phyloP scores from a whole-genome alignment of 2,329 filamentous ascomycete genomes.

The Trichoderma atroviride region DNA sequence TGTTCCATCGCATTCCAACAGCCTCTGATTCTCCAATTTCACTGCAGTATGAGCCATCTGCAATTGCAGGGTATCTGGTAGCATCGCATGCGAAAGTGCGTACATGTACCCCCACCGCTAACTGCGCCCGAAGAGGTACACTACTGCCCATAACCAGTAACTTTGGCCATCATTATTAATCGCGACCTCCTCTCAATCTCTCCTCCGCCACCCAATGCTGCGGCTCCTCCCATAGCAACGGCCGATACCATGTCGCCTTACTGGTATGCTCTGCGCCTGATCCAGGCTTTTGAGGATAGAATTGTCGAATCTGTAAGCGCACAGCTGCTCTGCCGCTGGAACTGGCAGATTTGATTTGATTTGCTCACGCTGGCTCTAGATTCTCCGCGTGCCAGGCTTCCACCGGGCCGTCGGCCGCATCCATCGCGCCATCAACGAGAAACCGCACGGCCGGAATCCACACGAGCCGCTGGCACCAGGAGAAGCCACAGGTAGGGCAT shows the following conservation, averaged over 20 bases:
- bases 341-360: not conserved
- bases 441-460: conserved; percentile 52
- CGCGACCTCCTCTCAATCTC: not conserved
- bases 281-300: conserved; percentile 41
- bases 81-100: not conserved
- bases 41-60: not conserved
- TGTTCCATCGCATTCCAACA: not conserved
- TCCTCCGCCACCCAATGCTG: not conserved
- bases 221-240: not conserved
- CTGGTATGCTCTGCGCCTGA: conserved; percentile 40
- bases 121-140: not conserved
- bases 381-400: conserved; percentile 55
- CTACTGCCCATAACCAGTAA: not conserved
- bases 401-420: conserved; percentile 57
- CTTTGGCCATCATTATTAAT: conserved; percentile 3
- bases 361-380: conserved; percentile 38
- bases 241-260: conserved; percentile 37
- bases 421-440: conserved; percentile 53
- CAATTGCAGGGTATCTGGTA: not conserved
- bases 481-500: conserved; percentile 52
- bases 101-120: not conserved
- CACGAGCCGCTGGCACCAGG: conserved; percentile 54
- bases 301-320: conserved; percentile 33
- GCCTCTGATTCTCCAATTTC: not conserved
- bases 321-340: not conserved